Percentiles rank a stretch among this genome's conserved stretches.
Evolutionary conservation across 2,329 filamentous ascomycete species (phyloP).

Genomic region (Phyllosticta citribraziliensis): DNA sequence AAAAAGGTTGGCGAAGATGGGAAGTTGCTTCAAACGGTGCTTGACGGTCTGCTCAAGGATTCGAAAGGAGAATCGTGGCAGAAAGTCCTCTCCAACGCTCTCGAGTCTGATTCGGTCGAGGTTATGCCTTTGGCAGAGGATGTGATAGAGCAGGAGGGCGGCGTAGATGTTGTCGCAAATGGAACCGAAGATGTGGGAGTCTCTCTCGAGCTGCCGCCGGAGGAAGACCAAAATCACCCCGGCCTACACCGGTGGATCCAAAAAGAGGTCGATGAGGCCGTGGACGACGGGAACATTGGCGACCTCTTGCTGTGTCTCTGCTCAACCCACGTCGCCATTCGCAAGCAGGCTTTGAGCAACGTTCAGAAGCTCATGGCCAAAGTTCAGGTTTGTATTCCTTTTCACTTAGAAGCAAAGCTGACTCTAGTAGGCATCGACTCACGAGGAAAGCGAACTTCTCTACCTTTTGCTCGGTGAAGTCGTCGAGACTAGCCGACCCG

Average conservation of each 20-base stretch:
- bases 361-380: conserved; percentile 52
- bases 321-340: conserved; percentile 64
- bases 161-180: neutral
- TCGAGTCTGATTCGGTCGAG: conserved; percentile 10
- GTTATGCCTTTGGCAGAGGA: neutral
- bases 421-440: neutral
- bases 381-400: conserved; percentile 31
- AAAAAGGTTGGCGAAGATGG: conserved; percentile 28
- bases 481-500: conserved; percentile 55
- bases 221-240: conserved; percentile 34
- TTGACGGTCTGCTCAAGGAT: neutral
- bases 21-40: conserved; percentile 13
- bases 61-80: conserved; percentile 12
- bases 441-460: conserved; percentile 46
- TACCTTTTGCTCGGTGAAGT: conserved; percentile 74
- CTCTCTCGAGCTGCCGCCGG: conserved; percentile 26
- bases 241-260: conserved; percentile 55
- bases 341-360: conserved; percentile 65
- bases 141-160: neutral
- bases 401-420: neutral
- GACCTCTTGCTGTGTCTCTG: conserved; percentile 65
- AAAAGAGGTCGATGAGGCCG: conserved; percentile 67
- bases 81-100: conserved; percentile 25
- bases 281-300: conserved; percentile 66
- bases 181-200: neutral